phyloP scores from a whole-genome alignment of 2,329 filamentous ascomycete genomes.

The Myrmaecium sp. region DNA sequence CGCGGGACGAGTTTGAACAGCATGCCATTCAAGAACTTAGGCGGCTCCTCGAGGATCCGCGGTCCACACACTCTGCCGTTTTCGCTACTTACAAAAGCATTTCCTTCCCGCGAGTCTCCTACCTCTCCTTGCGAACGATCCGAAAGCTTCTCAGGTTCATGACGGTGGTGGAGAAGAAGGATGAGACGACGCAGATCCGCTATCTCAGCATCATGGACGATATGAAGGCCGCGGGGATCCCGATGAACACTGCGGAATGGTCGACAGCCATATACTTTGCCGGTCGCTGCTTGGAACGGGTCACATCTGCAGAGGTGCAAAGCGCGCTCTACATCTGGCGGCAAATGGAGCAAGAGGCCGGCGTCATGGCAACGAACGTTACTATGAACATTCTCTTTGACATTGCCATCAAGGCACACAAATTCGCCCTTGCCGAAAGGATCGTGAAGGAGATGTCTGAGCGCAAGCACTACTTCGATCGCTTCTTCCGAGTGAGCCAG shows the following conservation, averaged over 20 bases:
- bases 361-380: slow-evolving; percentile 50
- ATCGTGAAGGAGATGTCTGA: slow-evolving; percentile 64
- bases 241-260: slow-evolving; percentile 56
- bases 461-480: slow-evolving; percentile 52
- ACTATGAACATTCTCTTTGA: slow-evolving; percentile 93
- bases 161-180: slow-evolving; percentile 41
- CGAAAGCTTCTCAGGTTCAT: slow-evolving; percentile 51
- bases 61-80: slow-evolving; percentile 28
- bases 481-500: slow-evolving; percentile 64
- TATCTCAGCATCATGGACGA: slow-evolving; percentile 77
- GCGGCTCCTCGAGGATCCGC: slow-evolving; percentile 25
- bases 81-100: slow-evolving; percentile 37
- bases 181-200: slow-evolving; percentile 50
- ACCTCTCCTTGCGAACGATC: slow-evolving; percentile 34
- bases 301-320: slow-evolving; percentile 44
- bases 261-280: slow-evolving; percentile 69
- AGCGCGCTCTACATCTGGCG: slow-evolving; percentile 65
- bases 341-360: slow-evolving; percentile 67
- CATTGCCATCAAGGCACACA: slow-evolving; percentile 68
- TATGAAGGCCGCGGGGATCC: slow-evolving; percentile 55
- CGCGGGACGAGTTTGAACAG: slow-evolving; percentile 16
- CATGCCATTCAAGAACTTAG: slow-evolving; percentile 17
- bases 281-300: slow-evolving; percentile 47
- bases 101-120: slow-evolving; percentile 35
- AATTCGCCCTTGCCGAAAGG: slow-evolving; percentile 69